These are phyloP conservation scores for Chlamydomonas applanata DNA, from an alignment of 139 green algal genomes.

Conservation along the genomic window DNA sequence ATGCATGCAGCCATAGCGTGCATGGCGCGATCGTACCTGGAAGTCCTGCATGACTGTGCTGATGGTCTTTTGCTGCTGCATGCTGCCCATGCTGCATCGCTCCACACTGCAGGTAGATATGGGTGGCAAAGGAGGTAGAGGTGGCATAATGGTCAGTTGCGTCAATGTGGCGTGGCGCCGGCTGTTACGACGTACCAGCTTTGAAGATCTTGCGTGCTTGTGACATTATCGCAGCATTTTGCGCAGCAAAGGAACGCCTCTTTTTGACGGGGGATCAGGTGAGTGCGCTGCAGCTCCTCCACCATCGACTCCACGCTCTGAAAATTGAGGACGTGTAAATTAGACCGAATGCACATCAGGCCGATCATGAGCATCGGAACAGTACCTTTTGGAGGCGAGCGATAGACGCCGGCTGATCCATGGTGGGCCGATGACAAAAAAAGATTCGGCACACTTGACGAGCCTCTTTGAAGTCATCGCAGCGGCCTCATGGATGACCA, in stretches of 20 bases:
- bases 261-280: constrained; percentile 43
- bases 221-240: constrained; percentile 36
- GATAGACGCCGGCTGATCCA: background rate
- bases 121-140: background rate
- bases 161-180: background rate
- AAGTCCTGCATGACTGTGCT: constrained; percentile 33
- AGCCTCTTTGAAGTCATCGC: too few species aligned
- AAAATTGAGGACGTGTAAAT: background rate
- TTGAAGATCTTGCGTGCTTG: constrained; percentile 27
- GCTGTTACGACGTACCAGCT: constrained; percentile 19
- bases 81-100: constrained; percentile 13
- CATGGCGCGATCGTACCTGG: constrained; percentile 12
- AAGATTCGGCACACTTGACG: too few species aligned
- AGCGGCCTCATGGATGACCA: too few species aligned
- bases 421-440: too few species aligned
- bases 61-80: constrained; percentile 20
- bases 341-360: background rate
- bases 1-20: background rate
- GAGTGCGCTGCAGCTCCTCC: constrained; percentile 34
- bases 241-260: constrained; percentile 50
- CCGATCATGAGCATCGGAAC: background rate
- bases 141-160: background rate
- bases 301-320: constrained; percentile 40
- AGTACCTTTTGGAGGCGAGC: background rate
- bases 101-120: constrained; percentile 12